These are phyloP conservation scores for Silene coronaria DNA, from an alignment of 179 eudicot genomes.

Conservation along the genomic window DNA sequence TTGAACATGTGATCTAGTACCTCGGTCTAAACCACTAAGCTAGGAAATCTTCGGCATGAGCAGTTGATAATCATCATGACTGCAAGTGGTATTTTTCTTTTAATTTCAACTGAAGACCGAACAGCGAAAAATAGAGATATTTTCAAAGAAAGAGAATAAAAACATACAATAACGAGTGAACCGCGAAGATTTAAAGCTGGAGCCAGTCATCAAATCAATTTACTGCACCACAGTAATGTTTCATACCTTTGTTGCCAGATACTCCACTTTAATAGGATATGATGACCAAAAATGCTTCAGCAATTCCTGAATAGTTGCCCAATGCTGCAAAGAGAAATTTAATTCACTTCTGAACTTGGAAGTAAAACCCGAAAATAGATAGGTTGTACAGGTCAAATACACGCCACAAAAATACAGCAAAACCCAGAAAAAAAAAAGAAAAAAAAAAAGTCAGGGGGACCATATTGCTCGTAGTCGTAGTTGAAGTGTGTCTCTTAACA, in stretches of 20 bases:
- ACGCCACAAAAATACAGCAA: too few species aligned
- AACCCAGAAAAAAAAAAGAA: not conserved
- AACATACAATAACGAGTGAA: not conserved
- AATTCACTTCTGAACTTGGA: not conserved
- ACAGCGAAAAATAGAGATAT: not conserved
- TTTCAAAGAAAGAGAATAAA: not conserved
- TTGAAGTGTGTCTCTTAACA: not conserved
- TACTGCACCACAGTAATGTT: not conserved
- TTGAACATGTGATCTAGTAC: too few species aligned
- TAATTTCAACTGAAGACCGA: not conserved
- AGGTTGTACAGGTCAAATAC: not conserved
- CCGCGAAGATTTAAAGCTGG: not conserved
- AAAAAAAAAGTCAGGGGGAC: not conserved
- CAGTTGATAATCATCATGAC: not conserved
- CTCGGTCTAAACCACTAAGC: too few species aligned
- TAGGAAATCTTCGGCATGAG: not conserved
- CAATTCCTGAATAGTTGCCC: conserved; percentile 92
- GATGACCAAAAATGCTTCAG: conserved; percentile 97
- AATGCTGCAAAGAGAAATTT: conserved; percentile 52
- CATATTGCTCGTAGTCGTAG: not conserved
- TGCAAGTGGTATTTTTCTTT: not conserved
- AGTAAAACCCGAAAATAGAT: not conserved
- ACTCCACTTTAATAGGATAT: conserved; percentile 73
- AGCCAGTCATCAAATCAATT: not conserved
- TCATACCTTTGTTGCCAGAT: conserved; percentile 63